Base-by-base conservation (phyloP, 169 alveolate species). In the Toxoplasma gondii region DNA sequence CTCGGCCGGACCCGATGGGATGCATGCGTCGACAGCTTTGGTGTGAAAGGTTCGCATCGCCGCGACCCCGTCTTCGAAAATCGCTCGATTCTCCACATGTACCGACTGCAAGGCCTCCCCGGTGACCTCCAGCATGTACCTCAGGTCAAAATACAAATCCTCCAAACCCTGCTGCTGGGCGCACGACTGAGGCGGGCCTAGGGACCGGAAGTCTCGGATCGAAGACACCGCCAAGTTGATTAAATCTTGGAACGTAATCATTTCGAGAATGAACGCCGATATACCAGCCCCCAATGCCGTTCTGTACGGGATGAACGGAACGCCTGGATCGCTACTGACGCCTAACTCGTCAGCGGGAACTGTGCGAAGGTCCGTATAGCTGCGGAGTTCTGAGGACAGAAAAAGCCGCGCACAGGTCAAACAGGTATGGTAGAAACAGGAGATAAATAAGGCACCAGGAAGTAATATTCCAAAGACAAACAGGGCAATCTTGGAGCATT, bases 101-200 rank as follows among this genome's bases (percentile, higher is more conserved):
- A 27, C 74, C 9, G 34, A 12, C 74, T 27, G 74, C 74, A 64
- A 1, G 5, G 74, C 74, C 24, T 64, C 74, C 74, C 74, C 74
- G 31, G 74, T 27, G 7, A 64, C n/a, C 24, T 64, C 74, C 74
- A 22, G 74, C 74, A 64, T 64, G 74, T 64, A 64, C 34, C 29
- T 24, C 10, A 82, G 67, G 67, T 82, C 90, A 67, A 27, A 82
- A 44, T 31, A 36, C 38, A 41, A 29, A 29, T 82, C 90, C 17
- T 82, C 90, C 36, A 82, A 39, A 12, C 31, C 19, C 12, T 82
- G 69, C 38, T 29, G 2, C 27, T 82, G 53, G 34, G 90, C 7
- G 29, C 95, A 93, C 88, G 88, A 82, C 38, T 36, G 58, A 27
- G 95, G 90, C 5, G 95, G 95, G 17, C 95, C 95, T 58, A 93